Evolutionary conservation across 106 monocot species (phyloP).

Genomic region (Allium sativum): DNA sequence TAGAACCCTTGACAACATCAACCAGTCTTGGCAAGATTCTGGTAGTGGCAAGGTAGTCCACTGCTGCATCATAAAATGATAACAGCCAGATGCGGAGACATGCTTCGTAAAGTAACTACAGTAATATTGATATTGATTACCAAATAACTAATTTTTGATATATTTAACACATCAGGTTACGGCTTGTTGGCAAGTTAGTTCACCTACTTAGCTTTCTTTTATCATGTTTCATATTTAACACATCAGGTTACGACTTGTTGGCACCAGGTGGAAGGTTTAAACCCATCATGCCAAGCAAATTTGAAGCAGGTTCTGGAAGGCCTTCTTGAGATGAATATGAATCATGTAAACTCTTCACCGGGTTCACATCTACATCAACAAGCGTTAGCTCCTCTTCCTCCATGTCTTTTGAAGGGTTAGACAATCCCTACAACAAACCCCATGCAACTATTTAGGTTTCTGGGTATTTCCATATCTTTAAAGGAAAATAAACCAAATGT

Average conservation of each 20-base stretch:
- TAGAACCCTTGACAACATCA: slow-evolving; percentile 85
- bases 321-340: slow-evolving; percentile 90
- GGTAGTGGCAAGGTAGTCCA: slow-evolving; percentile 74
- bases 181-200: too few relatives aligned
- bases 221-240: too few relatives aligned
- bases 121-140: not conserved
- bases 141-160: not conserved
- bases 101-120: slow-evolving; percentile 96
- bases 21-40: slow-evolving; percentile 71
- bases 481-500: too few relatives aligned
- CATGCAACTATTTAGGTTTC: too few relatives aligned
- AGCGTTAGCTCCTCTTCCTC: slow-evolving; percentile 54
- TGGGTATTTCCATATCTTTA: too few relatives aligned
- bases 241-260: too few relatives aligned
- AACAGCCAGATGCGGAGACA: slow-evolving; percentile 95
- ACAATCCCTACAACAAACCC: slow-evolving; percentile 72
- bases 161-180: too few relatives aligned
- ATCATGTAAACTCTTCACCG: slow-evolving; percentile 70
- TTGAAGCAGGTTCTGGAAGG: slow-evolving; percentile 93
- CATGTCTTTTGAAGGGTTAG: slow-evolving; percentile 27
- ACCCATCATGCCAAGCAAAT: slow-evolving; percentile 87
- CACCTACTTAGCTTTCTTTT: too few relatives aligned
- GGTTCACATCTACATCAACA: slow-evolving; percentile 82
- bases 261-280: slow-evolving; percentile 36
- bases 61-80: slow-evolving; percentile 86